Percentiles rank a stretch among this genome's conserved stretches.
Conservation (phyloP, 1,284 basidiomycete species). For the Leccinum solheimii region DNA sequence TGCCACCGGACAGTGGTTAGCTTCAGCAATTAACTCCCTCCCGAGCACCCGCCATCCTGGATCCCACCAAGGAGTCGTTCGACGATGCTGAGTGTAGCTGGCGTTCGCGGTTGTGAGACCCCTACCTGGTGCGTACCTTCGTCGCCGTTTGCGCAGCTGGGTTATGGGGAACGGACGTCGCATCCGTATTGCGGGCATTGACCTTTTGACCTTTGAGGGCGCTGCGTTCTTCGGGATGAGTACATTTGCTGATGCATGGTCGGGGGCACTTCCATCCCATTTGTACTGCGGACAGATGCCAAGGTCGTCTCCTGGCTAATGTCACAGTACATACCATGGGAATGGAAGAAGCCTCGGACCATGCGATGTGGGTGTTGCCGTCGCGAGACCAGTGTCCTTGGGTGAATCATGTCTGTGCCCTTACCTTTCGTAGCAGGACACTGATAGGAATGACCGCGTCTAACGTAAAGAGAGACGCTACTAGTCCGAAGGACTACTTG, state of each 20-base stretch:
- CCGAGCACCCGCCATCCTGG: constrained; percentile 9
- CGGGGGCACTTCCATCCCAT: constrained; percentile 40
- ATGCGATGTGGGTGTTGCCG: constrained; percentile 33
- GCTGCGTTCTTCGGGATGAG: constrained; percentile 25
- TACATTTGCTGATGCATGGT: constrained; percentile 36
- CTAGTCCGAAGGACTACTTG: constrained; percentile 10
- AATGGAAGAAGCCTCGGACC: constrained; percentile 47
- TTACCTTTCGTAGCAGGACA: neutral
- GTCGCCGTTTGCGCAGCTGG: constrained; percentile 13
- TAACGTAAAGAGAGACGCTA: neutral
- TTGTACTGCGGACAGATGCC: constrained; percentile 36
- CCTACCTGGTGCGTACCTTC: constrained; percentile 21
- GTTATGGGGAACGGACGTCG: constrained; percentile 18
- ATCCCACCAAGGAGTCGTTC: neutral
- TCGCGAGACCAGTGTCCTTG: constrained; percentile 24
- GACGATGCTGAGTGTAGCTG: neutral
- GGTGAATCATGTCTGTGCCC: neutral
- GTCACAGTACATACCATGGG: constrained; percentile 46
- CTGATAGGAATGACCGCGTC: constrained; percentile 10
- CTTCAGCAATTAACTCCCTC: constrained; percentile 11
- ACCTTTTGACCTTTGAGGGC: constrained; percentile 6
- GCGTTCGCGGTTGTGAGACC: neutral
- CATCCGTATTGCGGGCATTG: neutral
- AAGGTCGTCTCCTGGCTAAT: constrained; percentile 31
- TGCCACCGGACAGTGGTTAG: constrained; percentile 12